Conservation (phyloP, 345 rosid species). For the Iberis pinnata region DNA sequence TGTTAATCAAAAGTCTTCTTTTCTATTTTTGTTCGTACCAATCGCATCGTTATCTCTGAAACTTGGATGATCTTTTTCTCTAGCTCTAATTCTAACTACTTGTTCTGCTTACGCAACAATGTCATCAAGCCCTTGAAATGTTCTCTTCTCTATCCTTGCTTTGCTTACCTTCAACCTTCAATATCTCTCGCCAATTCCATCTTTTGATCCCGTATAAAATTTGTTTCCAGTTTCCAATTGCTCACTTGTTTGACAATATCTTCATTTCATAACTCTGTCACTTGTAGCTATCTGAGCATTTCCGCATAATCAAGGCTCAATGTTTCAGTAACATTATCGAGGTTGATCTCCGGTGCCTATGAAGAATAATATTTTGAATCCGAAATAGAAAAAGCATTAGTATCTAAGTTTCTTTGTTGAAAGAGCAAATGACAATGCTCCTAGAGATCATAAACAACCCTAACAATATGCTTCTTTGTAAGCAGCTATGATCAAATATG, state of each 20-base stretch:
- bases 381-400: slow-evolving; percentile 25
- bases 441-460: slow-evolving; percentile 44
- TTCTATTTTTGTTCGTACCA: neutral
- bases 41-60: neutral
- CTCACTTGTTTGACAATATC: slow-evolving; percentile 29
- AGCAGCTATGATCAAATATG: too few species aligned
- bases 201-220: slow-evolving; percentile 31
- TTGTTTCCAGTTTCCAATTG: slow-evolving; percentile 36
- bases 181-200: slow-evolving; percentile 26
- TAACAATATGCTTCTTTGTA: slow-evolving; percentile 36
- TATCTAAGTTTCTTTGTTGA: slow-evolving; percentile 9
- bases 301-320: slow-evolving; percentile 19
- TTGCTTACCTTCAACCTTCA: slow-evolving; percentile 24
- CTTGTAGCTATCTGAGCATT: slow-evolving; percentile 30
- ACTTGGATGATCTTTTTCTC: neutral
- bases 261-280: slow-evolving; percentile 29
- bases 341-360: slow-evolving; percentile 38
- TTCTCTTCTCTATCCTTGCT: slow-evolving; percentile 14
- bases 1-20: neutral
- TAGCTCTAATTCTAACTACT: neutral
- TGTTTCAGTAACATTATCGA: slow-evolving; percentile 20
- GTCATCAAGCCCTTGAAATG: slow-evolving; percentile 27
- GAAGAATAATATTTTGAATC: slow-evolving; percentile 54
- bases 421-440: slow-evolving; percentile 28
- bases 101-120: neutral